Base-by-base conservation (phyloP, 768 basidiomycete genomes). In the Lactarius hatsudake region DNA sequence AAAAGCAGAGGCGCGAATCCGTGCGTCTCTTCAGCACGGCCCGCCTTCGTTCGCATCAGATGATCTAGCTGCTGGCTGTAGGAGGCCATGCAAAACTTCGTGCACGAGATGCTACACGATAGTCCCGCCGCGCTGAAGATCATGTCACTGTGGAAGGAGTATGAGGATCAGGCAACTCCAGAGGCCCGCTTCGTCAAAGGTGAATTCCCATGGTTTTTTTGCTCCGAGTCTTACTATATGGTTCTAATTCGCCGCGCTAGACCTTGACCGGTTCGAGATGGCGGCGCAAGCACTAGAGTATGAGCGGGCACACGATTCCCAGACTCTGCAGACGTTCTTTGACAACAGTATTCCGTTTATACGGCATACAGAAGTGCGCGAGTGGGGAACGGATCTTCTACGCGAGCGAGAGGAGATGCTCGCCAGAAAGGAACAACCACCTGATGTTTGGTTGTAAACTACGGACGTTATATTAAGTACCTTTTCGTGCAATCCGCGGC, bases 171-270 rank as follows among this genome's bases (percentile, higher is more conserved):
- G 2, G 72, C 79, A 69, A 88, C 88, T 0, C 73, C 83, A 5
- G 94, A 96, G 74, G 92, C 94, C 0, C 85, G 79, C 64, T 94
- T 96, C 73, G 93, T 96, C 51, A 96, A 96, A 83, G 92, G 92
- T 84, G 60, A 63, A 18, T 26, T 8, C 5, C 48, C 1, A 20
- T 62, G 12, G 2, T 3, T 30, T 36, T 36, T 28, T 34, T 61
- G 13, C 30, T 66, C 48, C 34, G 5, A 34, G 32, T 12, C 2
- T 26, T n/a, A n/a, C 23, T 40, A 40, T 10, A 40, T 6, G 2
- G 51, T 28, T 15, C 51, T 53, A 2, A 53, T 9, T 59, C 20
- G 5, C 28, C 17, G 20, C 6, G 2, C 42, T 51, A 94, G 93
- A 96, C 74, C 81, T 95, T 5, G 93, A 96, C 74, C 82, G 90